Conservation (phyloP, 495 filamentous ascomycete genomes). For the Hypoxylon lienhwacheense region DNA sequence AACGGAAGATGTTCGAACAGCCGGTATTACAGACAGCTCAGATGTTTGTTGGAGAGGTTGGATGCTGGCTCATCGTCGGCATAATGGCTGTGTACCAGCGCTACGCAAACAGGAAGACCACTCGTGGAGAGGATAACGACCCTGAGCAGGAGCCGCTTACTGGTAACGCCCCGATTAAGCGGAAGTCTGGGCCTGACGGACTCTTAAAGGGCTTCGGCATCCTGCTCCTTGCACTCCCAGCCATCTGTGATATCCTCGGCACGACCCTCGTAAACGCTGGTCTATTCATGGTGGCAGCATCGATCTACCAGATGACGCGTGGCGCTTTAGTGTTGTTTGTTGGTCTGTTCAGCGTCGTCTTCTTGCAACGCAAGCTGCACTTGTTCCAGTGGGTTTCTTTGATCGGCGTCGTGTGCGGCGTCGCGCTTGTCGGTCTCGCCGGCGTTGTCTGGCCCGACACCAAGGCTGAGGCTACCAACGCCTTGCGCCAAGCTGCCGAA, state of each 20-base stretch:
- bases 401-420: conserved; percentile 81
- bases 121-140: conserved; percentile 48
- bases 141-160: conserved; percentile 49
- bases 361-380: conserved; percentile 74
- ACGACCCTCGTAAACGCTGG: conserved; percentile 98
- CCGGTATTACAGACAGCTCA: conserved; percentile 93
- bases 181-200: conserved; percentile 43
- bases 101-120: conserved; percentile 49
- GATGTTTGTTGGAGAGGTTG: conserved; percentile 94
- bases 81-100: conserved; percentile 63
- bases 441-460: conserved; percentile 74
- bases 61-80: conserved; percentile 85
- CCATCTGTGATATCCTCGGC: conserved; percentile 89
- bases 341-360: conserved; percentile 90
- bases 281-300: conserved; percentile 87
- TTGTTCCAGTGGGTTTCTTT: conserved; percentile 89
- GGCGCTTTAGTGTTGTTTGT: conserved; percentile 94
- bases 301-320: conserved; percentile 98
- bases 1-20: conserved; percentile 78
- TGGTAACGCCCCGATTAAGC: conserved; percentile 45
- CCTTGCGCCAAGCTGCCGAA: conserved; percentile 31
- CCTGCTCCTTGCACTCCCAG: conserved; percentile 78
- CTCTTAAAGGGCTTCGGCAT: conserved; percentile 72
- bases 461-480: conserved; percentile 44
- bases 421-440: conserved; percentile 85